Conservation (phyloP, 2,329 filamentous ascomycete species). For the Exophiala phaeomuriformis region DNA sequence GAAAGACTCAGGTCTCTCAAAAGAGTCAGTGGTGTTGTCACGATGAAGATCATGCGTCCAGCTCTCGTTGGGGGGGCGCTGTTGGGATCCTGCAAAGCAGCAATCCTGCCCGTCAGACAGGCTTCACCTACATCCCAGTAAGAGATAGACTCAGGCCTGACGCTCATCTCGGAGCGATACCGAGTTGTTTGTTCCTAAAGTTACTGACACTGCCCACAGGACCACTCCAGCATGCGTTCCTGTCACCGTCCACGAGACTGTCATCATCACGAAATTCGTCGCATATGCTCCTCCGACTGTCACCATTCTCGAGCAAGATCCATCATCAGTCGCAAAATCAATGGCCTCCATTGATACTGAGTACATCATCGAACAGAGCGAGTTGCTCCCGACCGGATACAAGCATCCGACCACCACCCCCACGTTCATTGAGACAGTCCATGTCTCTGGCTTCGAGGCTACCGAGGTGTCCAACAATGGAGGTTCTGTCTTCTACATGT, state of each 20-base stretch:
- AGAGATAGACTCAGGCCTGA: not conserved
- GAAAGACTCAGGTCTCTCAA: not conserved
- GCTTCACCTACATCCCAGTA: conserved; percentile 7
- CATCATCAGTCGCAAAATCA: conserved; percentile 14
- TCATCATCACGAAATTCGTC: conserved; percentile 18
- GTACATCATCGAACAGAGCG: conserved; percentile 15
- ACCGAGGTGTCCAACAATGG: conserved; percentile 21
- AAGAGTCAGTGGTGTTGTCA: not conserved
- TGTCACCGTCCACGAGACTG: conserved; percentile 11
- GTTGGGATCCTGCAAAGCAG: conserved; percentile 8
- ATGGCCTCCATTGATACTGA: conserved; percentile 19
- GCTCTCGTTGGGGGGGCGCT: conserved; percentile 11
- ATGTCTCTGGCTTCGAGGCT: conserved; percentile 20
- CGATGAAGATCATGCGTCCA: conserved; percentile 8
- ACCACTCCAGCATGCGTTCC: conserved; percentile 15
- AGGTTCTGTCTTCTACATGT: conserved; percentile 18
- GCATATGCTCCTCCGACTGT: conserved; percentile 15
- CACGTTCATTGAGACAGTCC: conserved; percentile 18
- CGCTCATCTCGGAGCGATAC: not conserved
- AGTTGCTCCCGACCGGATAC: conserved; percentile 14
- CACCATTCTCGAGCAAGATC: conserved; percentile 24
- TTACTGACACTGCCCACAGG: conserved; percentile 4
- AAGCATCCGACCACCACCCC: conserved; percentile 8
- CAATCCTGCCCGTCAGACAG: conserved; percentile 17
- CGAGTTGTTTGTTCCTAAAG: not conserved